These are phyloP conservation scores for Malania oleifera DNA, from an alignment of 164 flowering plant genomes.

Conservation along the genomic window DNA sequence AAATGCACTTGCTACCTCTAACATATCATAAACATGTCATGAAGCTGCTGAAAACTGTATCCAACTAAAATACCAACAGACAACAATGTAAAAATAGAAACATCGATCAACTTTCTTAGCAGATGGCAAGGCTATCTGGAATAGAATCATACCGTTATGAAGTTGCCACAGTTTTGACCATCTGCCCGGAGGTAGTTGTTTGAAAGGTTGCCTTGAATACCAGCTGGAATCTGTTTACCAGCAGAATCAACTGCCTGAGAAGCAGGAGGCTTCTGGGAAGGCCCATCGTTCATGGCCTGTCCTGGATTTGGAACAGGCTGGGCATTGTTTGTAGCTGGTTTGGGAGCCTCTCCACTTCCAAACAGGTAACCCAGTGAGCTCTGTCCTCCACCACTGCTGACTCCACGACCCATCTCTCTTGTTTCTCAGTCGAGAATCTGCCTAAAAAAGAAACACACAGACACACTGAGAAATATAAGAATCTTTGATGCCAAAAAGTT, in stretches of 20 bases:
- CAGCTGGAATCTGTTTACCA: slow-evolving; percentile 43
- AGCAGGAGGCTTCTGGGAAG: slow-evolving; percentile 34
- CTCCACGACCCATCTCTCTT: slow-evolving; percentile 69
- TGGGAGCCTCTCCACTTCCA: slow-evolving; percentile 69
- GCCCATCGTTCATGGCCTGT: slow-evolving; percentile 18
- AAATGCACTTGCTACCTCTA: neutral
- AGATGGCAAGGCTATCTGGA: neutral
- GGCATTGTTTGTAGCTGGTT: slow-evolving; percentile 26
- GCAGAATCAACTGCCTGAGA: slow-evolving; percentile 30
- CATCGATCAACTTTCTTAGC: neutral
- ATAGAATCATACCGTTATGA: slow-evolving; percentile 38
- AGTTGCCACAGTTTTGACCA: slow-evolving; percentile 60
- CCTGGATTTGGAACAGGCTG: slow-evolving; percentile 28
- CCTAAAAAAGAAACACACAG: neutral
- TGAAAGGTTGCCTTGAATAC: slow-evolving; percentile 29
- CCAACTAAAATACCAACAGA: neutral
- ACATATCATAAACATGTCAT: neutral
- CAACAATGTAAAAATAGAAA: neutral
- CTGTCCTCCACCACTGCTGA: slow-evolving; percentile 82
- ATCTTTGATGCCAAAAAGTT: too few species aligned
- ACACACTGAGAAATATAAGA: neutral
- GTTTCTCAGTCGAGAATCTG: slow-evolving; percentile 7
- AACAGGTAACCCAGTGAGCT: slow-evolving; percentile 75
- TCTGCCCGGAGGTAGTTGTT: slow-evolving; percentile 50
- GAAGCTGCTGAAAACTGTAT: neutral